Conservation (phyloP, 495 filamentous ascomycete genomes). For the Cercophora sp. region DNA sequence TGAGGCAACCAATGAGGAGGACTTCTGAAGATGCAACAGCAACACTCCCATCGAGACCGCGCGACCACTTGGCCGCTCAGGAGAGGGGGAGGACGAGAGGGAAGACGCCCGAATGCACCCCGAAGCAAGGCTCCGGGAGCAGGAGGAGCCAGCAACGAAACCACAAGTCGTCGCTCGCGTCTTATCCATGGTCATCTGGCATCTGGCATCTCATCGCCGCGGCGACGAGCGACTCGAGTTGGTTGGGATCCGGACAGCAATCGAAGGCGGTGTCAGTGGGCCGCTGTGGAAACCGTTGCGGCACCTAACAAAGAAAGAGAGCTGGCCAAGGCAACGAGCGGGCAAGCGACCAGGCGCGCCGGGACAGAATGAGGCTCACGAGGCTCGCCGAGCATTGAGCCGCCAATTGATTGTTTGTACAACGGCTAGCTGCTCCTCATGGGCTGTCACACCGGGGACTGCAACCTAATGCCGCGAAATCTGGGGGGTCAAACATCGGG, state of each 20-base stretch:
- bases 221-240: too few relatives aligned
- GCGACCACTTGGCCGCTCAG: neutral
- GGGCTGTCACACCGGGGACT: conserved; percentile 2
- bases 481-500: neutral
- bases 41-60: neutral
- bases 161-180: too few relatives aligned
- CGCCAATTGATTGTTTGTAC: neutral
- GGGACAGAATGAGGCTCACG: conserved; percentile 7
- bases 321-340: too few relatives aligned
- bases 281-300: too few relatives aligned
- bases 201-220: too few relatives aligned
- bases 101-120: neutral
- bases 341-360: too few relatives aligned
- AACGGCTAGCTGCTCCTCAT: neutral
- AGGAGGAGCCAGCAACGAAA: too few relatives aligned
- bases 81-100: neutral
- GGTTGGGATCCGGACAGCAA: too few relatives aligned
- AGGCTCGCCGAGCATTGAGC: neutral
- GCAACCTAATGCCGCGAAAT: too few relatives aligned
- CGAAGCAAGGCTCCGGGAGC: conserved; percentile 5
- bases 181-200: too few relatives aligned
- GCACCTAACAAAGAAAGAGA: too few relatives aligned
- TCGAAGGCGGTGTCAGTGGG: neutral
- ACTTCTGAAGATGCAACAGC: too few relatives aligned
- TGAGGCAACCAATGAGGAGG: conserved; percentile 19